Evolutionary conservation across 2,329 filamentous ascomycete species (phyloP), one percentile per base, ranked within the genome.

Genomic region (Graphiopsis chlorocephala): DNA sequence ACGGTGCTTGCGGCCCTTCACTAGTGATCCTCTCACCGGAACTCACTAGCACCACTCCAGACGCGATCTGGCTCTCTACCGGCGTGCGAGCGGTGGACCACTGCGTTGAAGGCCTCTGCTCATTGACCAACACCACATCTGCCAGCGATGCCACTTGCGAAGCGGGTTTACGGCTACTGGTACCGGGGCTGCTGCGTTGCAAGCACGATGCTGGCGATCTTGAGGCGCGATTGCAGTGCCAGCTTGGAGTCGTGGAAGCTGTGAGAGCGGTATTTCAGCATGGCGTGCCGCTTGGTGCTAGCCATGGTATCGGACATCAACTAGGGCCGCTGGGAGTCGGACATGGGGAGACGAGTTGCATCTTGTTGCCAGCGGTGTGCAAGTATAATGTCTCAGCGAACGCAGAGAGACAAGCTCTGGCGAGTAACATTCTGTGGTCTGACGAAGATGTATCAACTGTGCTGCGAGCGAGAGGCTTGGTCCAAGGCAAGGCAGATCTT

Each of bases 281-380:
- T 35, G 79, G 76, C 0, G 78, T 79, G 64, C 81, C 63, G 0
- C 73, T 79, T 69, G 75, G 78, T 10, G 78, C 69, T 0, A 76
- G 73, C 50, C 79, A 81, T 68, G 78, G 73, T 1, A 80, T 80
- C 52, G 79, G 79, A 17, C 78, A 80, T 67, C 79, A 80, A 64
- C 67, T 84, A 38, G 63, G 83, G 0, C 84, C 85, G 0, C 72
- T 85, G 3, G 85, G 85, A 0, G 85, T 88, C 2, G 82, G 83
- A 0, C 85, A 88, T 70, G 86, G 86, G 12, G 85, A 86, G 72
- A 88, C 85, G 29, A 85, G 82, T 68, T 88, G 82, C 70, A 81
- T 84, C 53, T 76, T 85, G 63, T 77, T 83, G 38, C 85, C 85
- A 0, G 80, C 82, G 0, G 84, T 88, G 6, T 83, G 83, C 70